phyloP scores from a whole-genome alignment of 1,139 yeast species.

The Nakaseomyces bracarensis region DNA sequence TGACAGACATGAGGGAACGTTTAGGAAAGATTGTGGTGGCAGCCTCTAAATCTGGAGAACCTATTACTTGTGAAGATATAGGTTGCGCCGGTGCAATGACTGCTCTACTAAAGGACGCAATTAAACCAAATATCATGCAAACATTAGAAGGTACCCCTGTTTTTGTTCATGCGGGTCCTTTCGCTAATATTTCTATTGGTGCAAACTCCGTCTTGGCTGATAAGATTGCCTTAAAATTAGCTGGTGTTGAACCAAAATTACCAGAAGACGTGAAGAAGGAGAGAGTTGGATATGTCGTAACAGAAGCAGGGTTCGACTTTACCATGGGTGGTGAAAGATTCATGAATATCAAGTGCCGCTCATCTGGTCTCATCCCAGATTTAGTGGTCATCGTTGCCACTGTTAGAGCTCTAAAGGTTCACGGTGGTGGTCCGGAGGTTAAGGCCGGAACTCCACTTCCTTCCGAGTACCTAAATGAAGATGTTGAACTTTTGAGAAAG shows the following conservation, averaged over 20 bases:
- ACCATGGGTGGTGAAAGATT: slow-evolving; percentile 99
- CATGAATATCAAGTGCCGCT: slow-evolving; percentile 91
- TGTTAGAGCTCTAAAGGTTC: slow-evolving; percentile 92
- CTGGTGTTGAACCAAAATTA: slow-evolving; percentile 35
- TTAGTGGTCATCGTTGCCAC: slow-evolving; percentile 94
- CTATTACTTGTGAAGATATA: slow-evolving; percentile 70
- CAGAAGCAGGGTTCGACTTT: slow-evolving; percentile 98
- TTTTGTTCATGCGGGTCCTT: slow-evolving; percentile 79
- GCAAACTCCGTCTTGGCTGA: slow-evolving; percentile 79
- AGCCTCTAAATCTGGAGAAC: slow-evolving; percentile 50
- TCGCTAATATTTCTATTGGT: slow-evolving; percentile 79
- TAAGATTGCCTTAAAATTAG: slow-evolving; percentile 59
- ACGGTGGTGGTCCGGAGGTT: slow-evolving; percentile 98
- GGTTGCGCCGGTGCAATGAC: slow-evolving; percentile 78
- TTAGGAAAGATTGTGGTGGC: slow-evolving; percentile 69
- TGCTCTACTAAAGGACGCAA: slow-evolving; percentile 70
- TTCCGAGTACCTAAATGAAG: slow-evolving; percentile 75
- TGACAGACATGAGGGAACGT: slow-evolving; percentile 60
- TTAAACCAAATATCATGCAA: slow-evolving; percentile 79
- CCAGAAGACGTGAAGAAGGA: slow-evolving; percentile 43
- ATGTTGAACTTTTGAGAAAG: slow-evolving; percentile 67
- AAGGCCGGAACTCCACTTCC: slow-evolving; percentile 93
- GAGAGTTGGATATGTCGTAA: slow-evolving; percentile 83
- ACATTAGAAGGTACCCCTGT: slow-evolving; percentile 81
- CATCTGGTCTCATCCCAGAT: slow-evolving; percentile 86